Conservation (phyloP, 2,329 filamentous ascomycete species). For the Venturiaceae sp. region DNA sequence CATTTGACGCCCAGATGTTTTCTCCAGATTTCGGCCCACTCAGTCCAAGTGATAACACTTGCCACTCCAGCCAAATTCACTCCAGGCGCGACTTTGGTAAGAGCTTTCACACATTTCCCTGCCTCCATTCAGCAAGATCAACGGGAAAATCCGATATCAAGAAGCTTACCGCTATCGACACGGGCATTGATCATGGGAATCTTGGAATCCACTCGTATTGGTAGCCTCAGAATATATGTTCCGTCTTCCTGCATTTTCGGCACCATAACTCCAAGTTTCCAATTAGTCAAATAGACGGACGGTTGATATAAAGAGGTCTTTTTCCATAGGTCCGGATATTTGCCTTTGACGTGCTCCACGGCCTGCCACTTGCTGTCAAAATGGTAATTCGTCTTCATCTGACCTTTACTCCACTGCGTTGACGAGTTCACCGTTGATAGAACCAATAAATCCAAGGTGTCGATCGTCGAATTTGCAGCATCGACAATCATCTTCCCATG, state of each 20-base stretch:
- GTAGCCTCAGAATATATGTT: slow-evolving; percentile 7
- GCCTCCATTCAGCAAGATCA: slow-evolving; percentile 14
- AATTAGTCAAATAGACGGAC: slow-evolving; percentile 17
- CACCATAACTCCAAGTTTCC: slow-evolving; percentile 7
- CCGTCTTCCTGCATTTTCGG: slow-evolving; percentile 12
- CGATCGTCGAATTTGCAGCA: slow-evolving; percentile 18
- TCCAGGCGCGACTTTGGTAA: slow-evolving; percentile 13
- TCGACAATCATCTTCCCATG: slow-evolving; percentile 28
- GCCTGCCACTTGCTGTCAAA: slow-evolving; percentile 32
- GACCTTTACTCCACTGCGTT: slow-evolving; percentile 28
- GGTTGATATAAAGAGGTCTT: slow-evolving; percentile 9
- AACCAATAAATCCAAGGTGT: slow-evolving; percentile 27
- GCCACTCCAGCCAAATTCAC: slow-evolving; percentile 12
- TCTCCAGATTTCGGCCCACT: slow-evolving; percentile 13
- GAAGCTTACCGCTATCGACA: not conserved
- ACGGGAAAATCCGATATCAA: slow-evolving; percentile 16
- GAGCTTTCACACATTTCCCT: slow-evolving; percentile 20
- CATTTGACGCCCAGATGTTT: slow-evolving; percentile 2
- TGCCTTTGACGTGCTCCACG: slow-evolving; percentile 7
- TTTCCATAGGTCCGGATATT: slow-evolving; percentile 12
- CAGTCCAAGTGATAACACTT: slow-evolving; percentile 6
- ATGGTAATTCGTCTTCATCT: slow-evolving; percentile 31
- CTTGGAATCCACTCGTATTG: slow-evolving; percentile 3
- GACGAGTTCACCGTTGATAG: slow-evolving; percentile 27
- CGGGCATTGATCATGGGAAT: not conserved